Percentiles rank a stretch among this genome's conserved stretches.
These are phyloP conservation scores for Brassica incana DNA, from an alignment of 345 rosid genomes.

Conservation along the genomic window DNA sequence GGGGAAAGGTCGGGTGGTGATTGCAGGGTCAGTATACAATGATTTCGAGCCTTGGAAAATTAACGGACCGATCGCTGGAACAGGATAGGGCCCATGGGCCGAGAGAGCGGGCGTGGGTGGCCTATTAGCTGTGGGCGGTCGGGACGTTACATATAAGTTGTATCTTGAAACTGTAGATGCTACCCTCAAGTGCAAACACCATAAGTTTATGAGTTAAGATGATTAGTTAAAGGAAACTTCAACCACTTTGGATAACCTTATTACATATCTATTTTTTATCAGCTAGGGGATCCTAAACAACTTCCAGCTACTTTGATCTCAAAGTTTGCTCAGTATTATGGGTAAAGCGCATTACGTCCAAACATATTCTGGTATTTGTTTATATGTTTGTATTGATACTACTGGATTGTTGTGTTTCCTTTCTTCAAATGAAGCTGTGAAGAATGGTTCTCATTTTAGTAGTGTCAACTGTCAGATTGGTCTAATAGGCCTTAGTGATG, in stretches of 20 bases:
- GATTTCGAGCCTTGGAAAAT: too few relatives aligned
- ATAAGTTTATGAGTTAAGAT: neutral
- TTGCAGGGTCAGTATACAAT: too few relatives aligned
- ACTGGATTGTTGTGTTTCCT: too few relatives aligned
- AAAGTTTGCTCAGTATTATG: conserved; percentile 61
- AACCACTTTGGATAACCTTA: neutral
- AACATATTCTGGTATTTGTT: neutral
- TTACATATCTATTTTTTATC: conserved; percentile 4
- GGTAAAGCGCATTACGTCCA: conserved; percentile 46
- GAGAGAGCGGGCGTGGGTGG: too few relatives aligned
- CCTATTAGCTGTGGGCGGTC: too few relatives aligned
- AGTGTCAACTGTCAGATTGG: too few relatives aligned
- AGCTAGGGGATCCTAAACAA: conserved; percentile 97
- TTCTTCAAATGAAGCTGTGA: neutral
- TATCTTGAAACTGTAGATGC: neutral
- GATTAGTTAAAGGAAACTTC: neutral
- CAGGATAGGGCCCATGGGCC: too few relatives aligned
- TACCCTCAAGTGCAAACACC: neutral
- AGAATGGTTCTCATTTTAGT: too few relatives aligned
- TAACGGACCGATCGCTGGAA: too few relatives aligned
- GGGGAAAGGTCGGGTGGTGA: too few relatives aligned
- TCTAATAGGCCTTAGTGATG: too few relatives aligned
- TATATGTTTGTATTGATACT: conserved; percentile 1
- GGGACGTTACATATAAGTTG: neutral
- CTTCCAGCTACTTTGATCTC: conserved; percentile 97